Percentiles rank a stretch among this genome's conserved stretches.
Conservation (phyloP, 176 grass and related monocot genomes). For the Avena insularis region DNA sequence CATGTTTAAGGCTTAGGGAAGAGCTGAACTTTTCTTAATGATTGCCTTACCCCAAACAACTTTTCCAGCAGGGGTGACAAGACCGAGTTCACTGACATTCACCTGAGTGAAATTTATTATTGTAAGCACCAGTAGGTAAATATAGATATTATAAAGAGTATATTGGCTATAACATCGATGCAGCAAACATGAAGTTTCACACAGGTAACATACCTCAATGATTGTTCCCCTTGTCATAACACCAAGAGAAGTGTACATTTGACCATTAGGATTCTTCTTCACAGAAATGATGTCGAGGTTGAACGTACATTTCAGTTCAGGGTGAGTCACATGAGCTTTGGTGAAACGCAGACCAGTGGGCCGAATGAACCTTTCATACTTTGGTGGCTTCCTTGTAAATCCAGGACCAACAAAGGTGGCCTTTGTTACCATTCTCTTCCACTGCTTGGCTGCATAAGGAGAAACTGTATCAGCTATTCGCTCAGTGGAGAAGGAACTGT, state of each 20-base stretch:
- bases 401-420: slow-evolving; percentile 84
- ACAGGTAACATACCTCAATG: slow-evolving; percentile 63
- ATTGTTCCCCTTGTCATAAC: slow-evolving; percentile 92
- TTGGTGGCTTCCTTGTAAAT: slow-evolving; percentile 95
- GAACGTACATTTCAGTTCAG: slow-evolving; percentile 90
- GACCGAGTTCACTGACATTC: slow-evolving; percentile 91
- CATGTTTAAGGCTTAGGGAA: background rate
- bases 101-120: slow-evolving; percentile 53
- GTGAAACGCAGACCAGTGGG: slow-evolving; percentile 85
- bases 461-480: slow-evolving; percentile 12
- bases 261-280: slow-evolving; percentile 95
- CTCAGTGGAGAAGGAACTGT: slow-evolving; percentile 3
- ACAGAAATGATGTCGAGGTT: slow-evolving; percentile 91
- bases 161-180: background rate
- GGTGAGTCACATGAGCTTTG: slow-evolving; percentile 91
- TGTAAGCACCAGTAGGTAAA: background rate
- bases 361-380: slow-evolving; percentile 87
- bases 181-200: background rate
- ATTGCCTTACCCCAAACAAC: slow-evolving; percentile 85
- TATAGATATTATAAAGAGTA: background rate
- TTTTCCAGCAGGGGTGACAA: slow-evolving; percentile 95
- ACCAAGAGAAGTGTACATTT: slow-evolving; percentile 95
- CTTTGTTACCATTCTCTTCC: slow-evolving; percentile 97
- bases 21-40: background rate
- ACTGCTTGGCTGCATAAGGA: slow-evolving; percentile 75